Evolutionary conservation across 371 early-diverging fungal species (phyloP).

Genomic region (Gilbertella persicaria): DNA sequence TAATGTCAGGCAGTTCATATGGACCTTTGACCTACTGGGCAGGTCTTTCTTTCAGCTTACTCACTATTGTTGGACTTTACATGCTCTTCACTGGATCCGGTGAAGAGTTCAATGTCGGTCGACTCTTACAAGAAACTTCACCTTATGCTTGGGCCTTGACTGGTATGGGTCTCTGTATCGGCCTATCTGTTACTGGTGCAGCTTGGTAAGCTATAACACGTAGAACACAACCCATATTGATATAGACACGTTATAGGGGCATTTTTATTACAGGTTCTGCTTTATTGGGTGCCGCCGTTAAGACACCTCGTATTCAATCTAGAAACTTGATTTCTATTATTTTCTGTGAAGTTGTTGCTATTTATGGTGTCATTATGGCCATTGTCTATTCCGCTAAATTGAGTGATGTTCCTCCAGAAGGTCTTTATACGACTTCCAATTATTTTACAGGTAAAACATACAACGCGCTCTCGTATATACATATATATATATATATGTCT

Average conservation of each 20-base stretch:
- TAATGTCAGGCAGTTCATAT: neutral
- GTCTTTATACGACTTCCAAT: slow-evolving; percentile 56
- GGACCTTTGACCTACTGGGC: slow-evolving; percentile 26
- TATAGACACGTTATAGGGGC: slow-evolving; percentile 63
- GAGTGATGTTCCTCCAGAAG: slow-evolving; percentile 46
- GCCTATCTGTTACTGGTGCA: slow-evolving; percentile 92
- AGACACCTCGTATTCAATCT: slow-evolving; percentile 91
- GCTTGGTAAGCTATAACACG: slow-evolving; percentile 74
- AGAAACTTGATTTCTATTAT: slow-evolving; percentile 97
- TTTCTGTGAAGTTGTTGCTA: slow-evolving; percentile 98
- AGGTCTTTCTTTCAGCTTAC: slow-evolving; percentile 30
- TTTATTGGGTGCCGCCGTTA: slow-evolving; percentile 91
- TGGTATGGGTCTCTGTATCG: slow-evolving; percentile 87
- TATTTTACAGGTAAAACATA: slow-evolving; percentile 58
- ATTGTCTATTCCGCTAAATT: slow-evolving; percentile 93
- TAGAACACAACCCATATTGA: slow-evolving; percentile 7
- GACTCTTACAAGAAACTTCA: slow-evolving; percentile 71
- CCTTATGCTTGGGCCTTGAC: slow-evolving; percentile 92
- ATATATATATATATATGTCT: neutral
- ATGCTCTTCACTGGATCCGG: slow-evolving; percentile 86
- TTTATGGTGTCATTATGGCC: slow-evolving; percentile 97
- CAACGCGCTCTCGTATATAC: neutral
- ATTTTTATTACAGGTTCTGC: slow-evolving; percentile 92
- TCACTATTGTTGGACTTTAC: slow-evolving; percentile 67
- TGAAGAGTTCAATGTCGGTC: slow-evolving; percentile 84